A percentile compares a stretch with the other conserved stretches of the same genome.
Evolutionary conservation across 352 stramenopile species (phyloP).

Genomic region (Phytophthora megakarya): DNA sequence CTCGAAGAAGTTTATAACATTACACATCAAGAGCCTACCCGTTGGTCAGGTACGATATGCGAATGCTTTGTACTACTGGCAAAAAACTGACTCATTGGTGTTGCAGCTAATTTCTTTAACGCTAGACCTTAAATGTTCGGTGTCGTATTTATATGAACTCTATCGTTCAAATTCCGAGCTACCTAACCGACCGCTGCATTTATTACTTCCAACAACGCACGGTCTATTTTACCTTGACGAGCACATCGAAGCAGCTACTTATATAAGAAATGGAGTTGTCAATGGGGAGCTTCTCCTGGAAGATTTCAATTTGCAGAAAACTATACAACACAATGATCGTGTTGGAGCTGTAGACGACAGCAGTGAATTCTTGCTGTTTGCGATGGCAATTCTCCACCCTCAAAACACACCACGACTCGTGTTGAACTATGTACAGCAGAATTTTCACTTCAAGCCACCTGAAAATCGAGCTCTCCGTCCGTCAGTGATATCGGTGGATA

Average conservation of each 20-base stretch:
- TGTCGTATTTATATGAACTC: conserved; percentile 79
- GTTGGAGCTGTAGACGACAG: neutral
- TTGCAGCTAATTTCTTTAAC: conserved; percentile 62
- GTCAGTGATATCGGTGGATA: conserved; percentile 21
- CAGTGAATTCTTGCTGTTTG: conserved; percentile 70
- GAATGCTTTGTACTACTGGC: neutral
- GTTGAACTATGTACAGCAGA: conserved; percentile 71
- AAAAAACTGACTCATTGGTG: neutral
- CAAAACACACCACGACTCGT: conserved; percentile 65
- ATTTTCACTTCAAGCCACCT: conserved; percentile 63
- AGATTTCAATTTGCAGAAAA: conserved; percentile 65
- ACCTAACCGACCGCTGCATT: conserved; percentile 62
- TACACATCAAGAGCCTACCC: conserved; percentile 82
- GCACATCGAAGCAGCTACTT: conserved; percentile 58
- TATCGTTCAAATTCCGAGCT: conserved; percentile 67
- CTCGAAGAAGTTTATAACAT: conserved; percentile 55
- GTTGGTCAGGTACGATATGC: conserved; percentile 57
- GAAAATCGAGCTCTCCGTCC: conserved; percentile 22
- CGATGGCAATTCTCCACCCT: conserved; percentile 63
- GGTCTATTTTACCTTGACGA: conserved; percentile 80
- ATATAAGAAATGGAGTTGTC: conserved; percentile 64
- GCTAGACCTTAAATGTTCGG: conserved; percentile 52
- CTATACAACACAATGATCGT: conserved; percentile 9
- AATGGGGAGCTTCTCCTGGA: conserved; percentile 68
- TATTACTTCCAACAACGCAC: conserved; percentile 66